A percentile compares a stretch with the other conserved stretches of the same genome.
phyloP scores from a whole-genome alignment of 257 asterid genomes.

The Capsicum pubescens region DNA sequence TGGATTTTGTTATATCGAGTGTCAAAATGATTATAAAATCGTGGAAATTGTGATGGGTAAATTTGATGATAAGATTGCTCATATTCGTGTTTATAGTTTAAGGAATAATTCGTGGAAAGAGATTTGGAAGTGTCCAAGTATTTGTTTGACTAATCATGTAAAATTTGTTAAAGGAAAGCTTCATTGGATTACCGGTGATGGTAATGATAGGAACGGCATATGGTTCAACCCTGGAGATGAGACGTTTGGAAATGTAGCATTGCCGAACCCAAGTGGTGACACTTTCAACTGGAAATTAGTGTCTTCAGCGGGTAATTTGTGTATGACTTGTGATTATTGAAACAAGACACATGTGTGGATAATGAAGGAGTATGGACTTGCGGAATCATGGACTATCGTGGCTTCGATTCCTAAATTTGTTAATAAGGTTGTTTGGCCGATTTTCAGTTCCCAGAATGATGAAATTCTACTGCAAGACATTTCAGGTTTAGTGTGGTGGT shows the following conservation, averaged over 20 bases:
- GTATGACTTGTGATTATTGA: slow-evolving; percentile 1
- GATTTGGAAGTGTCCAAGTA: neutral
- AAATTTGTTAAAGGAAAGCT: slow-evolving; percentile 33
- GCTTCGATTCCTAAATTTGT: slow-evolving; percentile 9
- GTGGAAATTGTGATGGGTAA: slow-evolving; percentile 19
- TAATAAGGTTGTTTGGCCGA: neutral
- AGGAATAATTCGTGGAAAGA: slow-evolving; percentile 37
- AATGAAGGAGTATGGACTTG: slow-evolving; percentile 15
- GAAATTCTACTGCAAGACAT: slow-evolving; percentile 3
- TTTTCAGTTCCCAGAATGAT: neutral
- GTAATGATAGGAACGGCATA: neutral
- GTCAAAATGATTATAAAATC: slow-evolving; percentile 45
- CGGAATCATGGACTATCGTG: neutral
- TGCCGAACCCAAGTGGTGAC: slow-evolving; percentile 9
- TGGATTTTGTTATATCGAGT: slow-evolving; percentile 55
- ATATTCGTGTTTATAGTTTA: slow-evolving; percentile 37
- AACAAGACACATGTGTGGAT: neutral
- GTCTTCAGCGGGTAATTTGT: neutral
- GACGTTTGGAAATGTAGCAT: slow-evolving; percentile 3
- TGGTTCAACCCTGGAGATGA: slow-evolving; percentile 17
- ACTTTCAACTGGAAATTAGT: slow-evolving; percentile 7
- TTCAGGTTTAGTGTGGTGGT: slow-evolving; percentile 22
- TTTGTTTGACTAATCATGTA: neutral
- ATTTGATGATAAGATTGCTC: neutral
- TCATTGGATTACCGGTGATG: slow-evolving; percentile 37